Percentiles rank a stretch among this genome's conserved stretches.
phyloP scores from a whole-genome alignment of 2,329 filamentous ascomycete species.

The Penicillium sp. region DNA sequence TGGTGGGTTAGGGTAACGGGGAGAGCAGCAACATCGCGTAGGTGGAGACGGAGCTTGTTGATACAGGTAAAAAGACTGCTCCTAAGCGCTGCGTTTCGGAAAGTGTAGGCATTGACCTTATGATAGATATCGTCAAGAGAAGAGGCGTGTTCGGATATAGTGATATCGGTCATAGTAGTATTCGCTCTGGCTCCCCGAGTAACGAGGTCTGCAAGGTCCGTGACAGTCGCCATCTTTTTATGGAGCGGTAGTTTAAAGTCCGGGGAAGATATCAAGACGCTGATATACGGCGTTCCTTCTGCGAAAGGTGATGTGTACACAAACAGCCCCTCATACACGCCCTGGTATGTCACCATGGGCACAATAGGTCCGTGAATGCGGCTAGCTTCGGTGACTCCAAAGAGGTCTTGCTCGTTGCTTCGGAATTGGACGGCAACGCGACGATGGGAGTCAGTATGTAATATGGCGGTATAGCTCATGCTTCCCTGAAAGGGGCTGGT shows the following conservation, averaged over 20 bases:
- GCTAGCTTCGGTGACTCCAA: constrained; percentile 10
- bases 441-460: constrained; percentile 7
- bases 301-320: constrained; percentile 14
- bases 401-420: constrained; percentile 11
- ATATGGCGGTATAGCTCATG: constrained; percentile 15
- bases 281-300: constrained; percentile 14
- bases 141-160: not conserved
- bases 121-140: too few relatives aligned
- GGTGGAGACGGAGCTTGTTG: constrained; percentile 4
- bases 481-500: constrained; percentile 11
- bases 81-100: not conserved
- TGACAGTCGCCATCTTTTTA: constrained; percentile 10
- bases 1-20: constrained; percentile 9
- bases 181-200: too few relatives aligned
- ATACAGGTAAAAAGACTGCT: constrained; percentile 8
- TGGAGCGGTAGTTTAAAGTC: constrained; percentile 11
- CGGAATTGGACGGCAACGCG: constrained; percentile 11
- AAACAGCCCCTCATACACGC: constrained; percentile 12
- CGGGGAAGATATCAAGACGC: constrained; percentile 13
- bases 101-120: too few relatives aligned
- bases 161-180: constrained; percentile 1
- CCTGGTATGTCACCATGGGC: constrained; percentile 13
- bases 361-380: constrained; percentile 11
- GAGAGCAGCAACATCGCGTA: constrained; percentile 8
- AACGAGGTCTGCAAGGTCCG: constrained; percentile 3